Percentiles rank a stretch among this genome's conserved stretches.
Evolutionary conservation across 768 basidiomycete species (phyloP).

Genomic region (Amanita subjunquillea): DNA sequence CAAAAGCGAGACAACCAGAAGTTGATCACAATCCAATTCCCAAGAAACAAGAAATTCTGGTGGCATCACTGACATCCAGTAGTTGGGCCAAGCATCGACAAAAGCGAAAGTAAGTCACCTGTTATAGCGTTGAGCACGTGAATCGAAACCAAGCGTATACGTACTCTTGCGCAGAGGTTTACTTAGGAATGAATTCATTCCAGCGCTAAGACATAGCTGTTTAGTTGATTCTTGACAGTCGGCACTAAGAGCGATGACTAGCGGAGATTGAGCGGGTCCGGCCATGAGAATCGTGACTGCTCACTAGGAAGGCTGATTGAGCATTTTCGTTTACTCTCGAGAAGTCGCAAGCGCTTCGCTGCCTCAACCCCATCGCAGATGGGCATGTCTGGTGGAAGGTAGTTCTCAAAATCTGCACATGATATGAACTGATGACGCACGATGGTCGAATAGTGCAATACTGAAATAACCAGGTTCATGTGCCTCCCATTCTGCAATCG

Average conservation of each 20-base stretch:
- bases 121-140: not conserved
- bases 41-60: not conserved
- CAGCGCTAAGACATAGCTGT: constrained; percentile 64
- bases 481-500: constrained; percentile 61
- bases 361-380: constrained; percentile 73
- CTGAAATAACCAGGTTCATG: constrained; percentile 61
- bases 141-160: constrained; percentile 4
- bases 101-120: constrained; percentile 45
- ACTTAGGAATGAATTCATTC: constrained; percentile 70
- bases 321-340: constrained; percentile 49
- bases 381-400: constrained; percentile 51
- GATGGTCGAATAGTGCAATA: constrained; percentile 67
- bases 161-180: constrained; percentile 59
- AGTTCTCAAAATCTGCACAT: not conserved
- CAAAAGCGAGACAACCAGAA: not conserved
- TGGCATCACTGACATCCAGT: too few species aligned
- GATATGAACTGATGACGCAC: constrained; percentile 25
- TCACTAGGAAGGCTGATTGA: constrained; percentile 44
- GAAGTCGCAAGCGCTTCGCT: constrained; percentile 46
- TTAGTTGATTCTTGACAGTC: constrained; percentile 74
- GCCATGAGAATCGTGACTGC: constrained; percentile 10
- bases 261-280: not conserved
- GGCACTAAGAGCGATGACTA: constrained; percentile 65
- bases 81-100: constrained; percentile 40
- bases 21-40: not conserved